Evolutionary conservation across 129 eudicot genomes (phyloP).

Genomic region (Flaveria linearis): DNA sequence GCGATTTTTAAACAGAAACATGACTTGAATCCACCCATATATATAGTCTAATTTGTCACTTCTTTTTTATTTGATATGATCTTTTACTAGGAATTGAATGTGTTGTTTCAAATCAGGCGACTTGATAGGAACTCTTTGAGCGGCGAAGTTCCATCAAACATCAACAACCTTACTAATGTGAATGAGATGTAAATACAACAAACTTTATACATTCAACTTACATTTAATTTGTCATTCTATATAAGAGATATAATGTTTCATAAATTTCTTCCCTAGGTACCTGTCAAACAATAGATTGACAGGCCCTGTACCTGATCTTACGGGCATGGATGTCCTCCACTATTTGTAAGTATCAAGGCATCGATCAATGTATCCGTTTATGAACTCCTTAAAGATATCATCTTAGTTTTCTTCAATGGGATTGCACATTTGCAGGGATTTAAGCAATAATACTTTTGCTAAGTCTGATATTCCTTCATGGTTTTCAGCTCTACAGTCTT

Average conservation of each 20-base stretch:
- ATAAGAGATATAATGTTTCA: not conserved
- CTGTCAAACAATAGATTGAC: constrained; percentile 48
- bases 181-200: constrained; percentile 37
- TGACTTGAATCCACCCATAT: not conserved
- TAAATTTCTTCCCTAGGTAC: constrained; percentile 25
- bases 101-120: constrained; percentile 37
- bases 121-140: constrained; percentile 43
- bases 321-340: constrained; percentile 43
- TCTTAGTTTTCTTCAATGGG: not conserved
- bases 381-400: not conserved
- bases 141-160: constrained; percentile 44
- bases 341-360: constrained; percentile 42
- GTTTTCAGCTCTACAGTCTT: constrained; percentile 43
- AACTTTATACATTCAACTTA: not conserved
- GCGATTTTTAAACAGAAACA: not conserved
- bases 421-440: constrained; percentile 39
- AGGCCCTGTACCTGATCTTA: constrained; percentile 47
- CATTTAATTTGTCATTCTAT: not conserved
- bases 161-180: constrained; percentile 42
- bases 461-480: constrained; percentile 40
- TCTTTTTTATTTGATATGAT: not conserved
- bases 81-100: not conserved
- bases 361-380: not conserved
- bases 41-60: not conserved
- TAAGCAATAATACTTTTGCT: constrained; percentile 50